Evolutionary conservation across 257 asterid species (phyloP).

Genomic region (Capsicum chinense): DNA sequence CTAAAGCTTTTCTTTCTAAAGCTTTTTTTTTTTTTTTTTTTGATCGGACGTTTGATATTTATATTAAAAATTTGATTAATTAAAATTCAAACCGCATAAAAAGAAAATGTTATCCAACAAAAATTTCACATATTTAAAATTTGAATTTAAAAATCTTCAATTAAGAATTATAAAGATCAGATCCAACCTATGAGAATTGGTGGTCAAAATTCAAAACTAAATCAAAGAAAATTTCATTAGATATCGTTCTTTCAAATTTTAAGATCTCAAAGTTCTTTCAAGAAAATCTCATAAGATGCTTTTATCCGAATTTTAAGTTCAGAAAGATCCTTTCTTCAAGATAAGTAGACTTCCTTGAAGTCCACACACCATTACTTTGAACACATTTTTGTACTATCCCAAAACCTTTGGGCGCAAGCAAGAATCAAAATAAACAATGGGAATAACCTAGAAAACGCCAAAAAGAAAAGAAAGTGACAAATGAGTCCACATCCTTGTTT

Average conservation of each 20-base stretch:
- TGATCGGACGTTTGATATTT: too few species aligned
- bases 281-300: neutral
- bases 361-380: neutral
- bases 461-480: neutral
- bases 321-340: neutral
- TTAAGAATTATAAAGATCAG: too few species aligned
- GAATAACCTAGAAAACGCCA: neutral
- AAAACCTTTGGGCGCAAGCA: slow-evolving; percentile 24
- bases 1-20: too few species aligned
- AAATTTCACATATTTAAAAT: too few species aligned
- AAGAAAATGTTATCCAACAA: too few species aligned
- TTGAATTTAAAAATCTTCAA: too few species aligned
- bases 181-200: too few species aligned
- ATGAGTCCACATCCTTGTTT: neutral
- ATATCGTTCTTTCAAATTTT: neutral
- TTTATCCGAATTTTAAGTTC: neutral
- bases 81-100: too few species aligned
- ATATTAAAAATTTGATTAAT: too few species aligned
- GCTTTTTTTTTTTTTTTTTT: too few species aligned
- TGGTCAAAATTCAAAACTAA: too few species aligned
- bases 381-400: neutral
- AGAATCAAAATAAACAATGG: slow-evolving; percentile 25
- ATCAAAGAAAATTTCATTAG: neutral
- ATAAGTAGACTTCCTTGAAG: neutral
- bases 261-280: too few species aligned